Evolutionary conservation across 768 basidiomycete species (phyloP).

Genomic region (Kondoa subrosea): DNA sequence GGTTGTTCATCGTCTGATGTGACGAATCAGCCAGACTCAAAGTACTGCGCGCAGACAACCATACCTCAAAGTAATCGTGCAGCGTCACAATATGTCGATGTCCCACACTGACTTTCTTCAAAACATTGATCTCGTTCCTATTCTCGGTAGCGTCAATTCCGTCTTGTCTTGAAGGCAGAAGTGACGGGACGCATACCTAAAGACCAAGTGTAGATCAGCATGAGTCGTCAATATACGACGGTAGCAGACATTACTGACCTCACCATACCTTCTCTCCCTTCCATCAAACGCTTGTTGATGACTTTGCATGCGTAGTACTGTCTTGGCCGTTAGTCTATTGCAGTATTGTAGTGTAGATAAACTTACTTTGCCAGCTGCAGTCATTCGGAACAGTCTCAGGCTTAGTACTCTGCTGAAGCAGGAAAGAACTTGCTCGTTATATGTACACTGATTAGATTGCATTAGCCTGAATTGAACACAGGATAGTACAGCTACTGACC

Average conservation of each 20-base stretch:
- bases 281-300: slow-evolving; percentile 98
- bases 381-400: no score
- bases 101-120: slow-evolving; percentile 83
- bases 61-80: slow-evolving; percentile 75
- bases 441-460: not conserved
- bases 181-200: no score
- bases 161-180: no score
- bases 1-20: not conserved
- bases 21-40: not conserved
- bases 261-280: slow-evolving; percentile 94
- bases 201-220: not conserved
- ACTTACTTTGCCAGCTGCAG: not conserved
- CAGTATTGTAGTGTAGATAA: not conserved
- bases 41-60: not conserved
- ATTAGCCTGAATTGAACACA: not conserved
- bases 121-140: slow-evolving; percentile 86
- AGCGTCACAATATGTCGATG: slow-evolving; percentile 80
- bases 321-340: slow-evolving; percentile 62
- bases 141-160: no score
- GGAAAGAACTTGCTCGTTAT: not conserved
- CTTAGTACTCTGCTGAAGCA: no score
- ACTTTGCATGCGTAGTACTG: slow-evolving; percentile 98
- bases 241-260: slow-evolving; percentile 24
- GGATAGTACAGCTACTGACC: not conserved
- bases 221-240: not conserved